Conservation (phyloP, 2,329 filamentous ascomycete genomes). For the Cryphonectria carpinicola region DNA sequence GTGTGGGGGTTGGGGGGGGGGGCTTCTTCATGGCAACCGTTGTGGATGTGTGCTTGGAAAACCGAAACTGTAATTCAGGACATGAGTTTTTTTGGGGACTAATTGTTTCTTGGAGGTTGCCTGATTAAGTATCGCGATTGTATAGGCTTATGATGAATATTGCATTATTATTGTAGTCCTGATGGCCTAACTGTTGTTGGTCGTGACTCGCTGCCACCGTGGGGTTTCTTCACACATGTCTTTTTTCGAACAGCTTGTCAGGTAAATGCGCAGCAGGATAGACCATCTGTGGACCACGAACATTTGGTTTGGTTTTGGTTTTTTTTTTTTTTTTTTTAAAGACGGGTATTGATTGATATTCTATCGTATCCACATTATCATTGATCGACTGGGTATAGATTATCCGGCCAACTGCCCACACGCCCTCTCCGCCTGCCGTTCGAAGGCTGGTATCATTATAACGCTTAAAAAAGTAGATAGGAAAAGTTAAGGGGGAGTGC, state of each 20-base stretch:
- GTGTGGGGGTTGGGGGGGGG: background rate
- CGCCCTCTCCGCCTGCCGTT: conserved; percentile 7
- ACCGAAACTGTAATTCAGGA: background rate
- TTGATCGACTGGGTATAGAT: conserved; percentile 19
- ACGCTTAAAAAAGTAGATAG: conserved; percentile 16
- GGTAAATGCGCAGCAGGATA: background rate
- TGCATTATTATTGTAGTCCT: background rate
- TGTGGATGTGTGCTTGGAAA: background rate
- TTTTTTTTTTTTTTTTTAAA: background rate
- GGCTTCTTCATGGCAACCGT: too few relatives aligned
- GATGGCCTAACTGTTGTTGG: background rate
- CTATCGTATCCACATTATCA: conserved; percentile 24
- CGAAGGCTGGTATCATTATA: conserved; percentile 22
- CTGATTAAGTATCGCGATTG: background rate
- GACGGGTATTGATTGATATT: conserved; percentile 15
- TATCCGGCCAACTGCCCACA: conserved; percentile 18
- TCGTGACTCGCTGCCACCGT: background rate
- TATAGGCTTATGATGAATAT: background rate
- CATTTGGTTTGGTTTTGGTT: too few relatives aligned
- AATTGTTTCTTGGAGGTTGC: background rate
- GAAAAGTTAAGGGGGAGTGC: background rate
- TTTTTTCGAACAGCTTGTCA: background rate
- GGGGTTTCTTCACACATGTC: background rate
- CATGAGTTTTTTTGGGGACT: background rate
- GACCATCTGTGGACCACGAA: background rate